These are phyloP conservation scores for Brachypodium distachyon DNA, from an alignment of 202 grass and related monocot species.

Conservation along the genomic window DNA sequence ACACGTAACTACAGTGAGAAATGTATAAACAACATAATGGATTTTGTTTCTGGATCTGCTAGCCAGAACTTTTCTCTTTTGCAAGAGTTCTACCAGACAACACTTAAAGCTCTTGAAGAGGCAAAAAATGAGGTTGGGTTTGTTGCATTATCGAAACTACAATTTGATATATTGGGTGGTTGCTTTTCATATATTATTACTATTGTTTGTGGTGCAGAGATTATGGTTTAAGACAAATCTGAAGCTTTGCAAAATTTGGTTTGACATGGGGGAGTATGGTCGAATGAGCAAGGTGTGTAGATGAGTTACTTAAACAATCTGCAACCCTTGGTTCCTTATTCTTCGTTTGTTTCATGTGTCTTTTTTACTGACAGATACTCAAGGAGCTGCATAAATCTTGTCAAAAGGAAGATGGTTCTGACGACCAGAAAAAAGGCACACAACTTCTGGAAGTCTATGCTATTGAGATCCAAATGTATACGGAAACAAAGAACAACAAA, in stretches of 20 bases:
- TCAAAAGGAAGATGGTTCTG: slow-evolving; percentile 92
- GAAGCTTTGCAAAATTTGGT: slow-evolving; percentile 99
- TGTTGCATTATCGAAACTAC: not conserved
- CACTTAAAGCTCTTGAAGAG: slow-evolving; percentile 91
- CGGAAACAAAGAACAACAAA: slow-evolving; percentile 97
- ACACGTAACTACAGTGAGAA: slow-evolving; percentile 99
- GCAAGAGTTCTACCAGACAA: slow-evolving; percentile 97
- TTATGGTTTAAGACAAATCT: slow-evolving; percentile 99
- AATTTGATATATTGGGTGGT: not conserved
- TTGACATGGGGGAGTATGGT: slow-evolving; percentile 95
- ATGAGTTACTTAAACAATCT: not conserved
- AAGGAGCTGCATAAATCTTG: slow-evolving; percentile 97
- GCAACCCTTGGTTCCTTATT: not conserved
- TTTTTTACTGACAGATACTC: slow-evolving; percentile 61
- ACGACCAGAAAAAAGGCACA: slow-evolving; percentile 99
- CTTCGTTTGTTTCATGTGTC: not conserved
- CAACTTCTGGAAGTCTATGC: slow-evolving; percentile 99
- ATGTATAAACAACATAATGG: slow-evolving; percentile 99
- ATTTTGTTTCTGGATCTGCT: slow-evolving; percentile 98
- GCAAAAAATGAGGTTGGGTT: slow-evolving; percentile 85
- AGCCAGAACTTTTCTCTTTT: slow-evolving; percentile 90
- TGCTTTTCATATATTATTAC: slow-evolving; percentile 17
- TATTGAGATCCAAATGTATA: slow-evolving; percentile 99
- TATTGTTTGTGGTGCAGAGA: slow-evolving; percentile 60
- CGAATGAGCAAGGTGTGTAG: slow-evolving; percentile 89